Conservation (phyloP, 2,329 filamentous ascomycete species). For the Aspergillus texensis region DNA sequence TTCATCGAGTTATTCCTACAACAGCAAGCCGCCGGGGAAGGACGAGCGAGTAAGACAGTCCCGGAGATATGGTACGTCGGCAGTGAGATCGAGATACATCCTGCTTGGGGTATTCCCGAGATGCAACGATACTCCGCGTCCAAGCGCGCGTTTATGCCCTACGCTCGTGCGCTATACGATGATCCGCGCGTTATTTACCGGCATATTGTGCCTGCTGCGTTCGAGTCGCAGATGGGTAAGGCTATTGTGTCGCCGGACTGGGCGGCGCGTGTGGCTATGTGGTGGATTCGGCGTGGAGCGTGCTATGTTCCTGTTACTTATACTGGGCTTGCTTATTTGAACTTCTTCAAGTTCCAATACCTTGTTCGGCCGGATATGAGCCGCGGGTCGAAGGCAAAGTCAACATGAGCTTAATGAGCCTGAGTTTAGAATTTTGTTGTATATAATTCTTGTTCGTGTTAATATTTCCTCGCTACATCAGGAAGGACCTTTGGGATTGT, state of each 20-base stretch:
- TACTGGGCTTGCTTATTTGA: conserved; percentile 17
- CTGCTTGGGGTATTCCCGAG: conserved; percentile 8
- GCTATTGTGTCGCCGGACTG: conserved; percentile 15
- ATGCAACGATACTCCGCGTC: conserved; percentile 14
- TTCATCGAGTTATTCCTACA: conserved; percentile 16
- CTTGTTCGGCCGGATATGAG: conserved; percentile 4
- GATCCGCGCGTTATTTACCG: conserved; percentile 18
- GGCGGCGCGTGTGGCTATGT: conserved; percentile 18
- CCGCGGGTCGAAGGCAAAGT: not conserved
- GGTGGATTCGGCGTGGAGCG: conserved; percentile 24
- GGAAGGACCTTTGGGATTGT: not conserved
- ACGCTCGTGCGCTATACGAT: conserved; percentile 21
- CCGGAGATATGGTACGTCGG: conserved; percentile 24
- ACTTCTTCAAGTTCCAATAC: conserved; percentile 20
- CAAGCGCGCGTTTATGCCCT: conserved; percentile 18
- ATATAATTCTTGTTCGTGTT: not conserved
- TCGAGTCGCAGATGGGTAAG: conserved; percentile 10
- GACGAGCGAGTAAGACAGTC: conserved; percentile 4
- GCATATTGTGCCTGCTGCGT: conserved; percentile 19
- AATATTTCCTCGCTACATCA: too few relatives aligned
- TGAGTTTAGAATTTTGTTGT: not conserved
- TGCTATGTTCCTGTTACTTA: conserved; percentile 22
- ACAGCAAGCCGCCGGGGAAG: not conserved
- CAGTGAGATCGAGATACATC: conserved; percentile 18
- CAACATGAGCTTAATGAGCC: not conserved